phyloP scores from a whole-genome alignment of 352 stramenopile genomes.

The Phytophthora quininea region DNA sequence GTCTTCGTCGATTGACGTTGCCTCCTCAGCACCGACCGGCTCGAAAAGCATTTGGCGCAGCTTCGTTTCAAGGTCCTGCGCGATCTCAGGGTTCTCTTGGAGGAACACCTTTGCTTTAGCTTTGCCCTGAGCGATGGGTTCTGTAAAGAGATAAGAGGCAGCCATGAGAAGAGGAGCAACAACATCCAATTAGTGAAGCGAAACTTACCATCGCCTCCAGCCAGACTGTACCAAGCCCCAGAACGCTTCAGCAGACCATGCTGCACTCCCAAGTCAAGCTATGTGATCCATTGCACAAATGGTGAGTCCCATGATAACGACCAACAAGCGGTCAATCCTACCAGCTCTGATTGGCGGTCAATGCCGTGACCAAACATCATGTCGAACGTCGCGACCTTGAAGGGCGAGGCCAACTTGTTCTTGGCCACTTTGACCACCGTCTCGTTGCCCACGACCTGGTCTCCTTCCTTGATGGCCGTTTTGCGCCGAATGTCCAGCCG shows the following conservation, averaged over 20 bases:
- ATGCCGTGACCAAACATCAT: constrained; percentile 98
- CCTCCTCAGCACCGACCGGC: constrained; percentile 16
- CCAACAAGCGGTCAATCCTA: constrained; percentile 23
- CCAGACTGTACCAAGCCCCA: constrained; percentile 80
- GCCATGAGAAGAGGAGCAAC: not conserved
- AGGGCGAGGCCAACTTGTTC: constrained; percentile 98
- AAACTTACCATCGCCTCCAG: constrained; percentile 59
- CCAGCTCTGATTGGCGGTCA: constrained; percentile 87
- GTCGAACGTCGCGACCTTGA: constrained; percentile 95
- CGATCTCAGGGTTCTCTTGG: constrained; percentile 75
- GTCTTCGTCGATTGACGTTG: not conserved
- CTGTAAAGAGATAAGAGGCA: constrained; percentile 28
- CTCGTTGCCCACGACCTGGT: constrained; percentile 95
- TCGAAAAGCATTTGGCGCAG: constrained; percentile 72
- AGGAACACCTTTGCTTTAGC: constrained; percentile 85
- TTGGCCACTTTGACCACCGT: constrained; percentile 99
- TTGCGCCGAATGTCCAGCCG: constrained; percentile 96
- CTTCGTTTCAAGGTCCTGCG: constrained; percentile 72
- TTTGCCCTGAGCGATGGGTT: constrained; percentile 85
- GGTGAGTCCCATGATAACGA: constrained; percentile 1
- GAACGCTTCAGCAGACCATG: constrained; percentile 80
- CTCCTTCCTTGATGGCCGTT: constrained; percentile 90
- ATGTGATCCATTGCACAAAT: constrained; percentile 1
- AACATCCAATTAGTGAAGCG: not conserved
- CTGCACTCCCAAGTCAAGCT: constrained; percentile 80